Evolutionary conservation across 2,329 filamentous ascomycete species (phyloP).

Genomic region (Thelonectria blattea): DNA sequence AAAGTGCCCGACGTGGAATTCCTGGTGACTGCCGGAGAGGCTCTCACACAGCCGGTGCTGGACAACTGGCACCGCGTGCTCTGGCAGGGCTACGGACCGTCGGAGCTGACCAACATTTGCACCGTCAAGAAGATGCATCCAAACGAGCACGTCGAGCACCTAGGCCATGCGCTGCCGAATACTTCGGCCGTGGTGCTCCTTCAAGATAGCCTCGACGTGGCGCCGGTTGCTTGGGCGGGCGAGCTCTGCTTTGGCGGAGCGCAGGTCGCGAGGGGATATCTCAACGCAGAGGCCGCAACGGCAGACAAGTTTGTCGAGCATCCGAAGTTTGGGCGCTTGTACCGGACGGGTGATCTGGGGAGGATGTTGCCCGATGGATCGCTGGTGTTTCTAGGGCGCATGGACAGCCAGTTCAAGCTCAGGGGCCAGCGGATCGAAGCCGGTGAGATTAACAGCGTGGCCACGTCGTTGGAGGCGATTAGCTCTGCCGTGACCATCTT

Average conservation of each 20-base stretch:
- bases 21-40: constrained; percentile 81
- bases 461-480: constrained; percentile 60
- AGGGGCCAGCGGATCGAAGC: constrained; percentile 82
- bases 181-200: constrained; percentile 74
- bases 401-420: constrained; percentile 83
- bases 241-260: constrained; percentile 88
- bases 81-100: constrained; percentile 83
- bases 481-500: constrained; percentile 70
- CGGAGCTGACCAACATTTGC: constrained; percentile 88
- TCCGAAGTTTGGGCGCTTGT: constrained; percentile 72
- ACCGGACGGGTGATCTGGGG: constrained; percentile 83
- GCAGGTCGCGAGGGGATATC: constrained; percentile 78
- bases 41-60: constrained; percentile 75
- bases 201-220: constrained; percentile 51
- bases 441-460: constrained; percentile 71
- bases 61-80: constrained; percentile 72
- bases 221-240: constrained; percentile 76
- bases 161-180: constrained; percentile 77
- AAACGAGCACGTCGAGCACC: constrained; percentile 70
- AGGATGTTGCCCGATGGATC: constrained; percentile 79
- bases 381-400: constrained; percentile 73
- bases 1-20: constrained; percentile 76
- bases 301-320: constrained; percentile 72
- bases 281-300: constrained; percentile 69
- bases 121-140: constrained; percentile 69